Base-by-base conservation (phyloP, 1,284 basidiomycete genomes). In the Tilletia caries region DNA sequence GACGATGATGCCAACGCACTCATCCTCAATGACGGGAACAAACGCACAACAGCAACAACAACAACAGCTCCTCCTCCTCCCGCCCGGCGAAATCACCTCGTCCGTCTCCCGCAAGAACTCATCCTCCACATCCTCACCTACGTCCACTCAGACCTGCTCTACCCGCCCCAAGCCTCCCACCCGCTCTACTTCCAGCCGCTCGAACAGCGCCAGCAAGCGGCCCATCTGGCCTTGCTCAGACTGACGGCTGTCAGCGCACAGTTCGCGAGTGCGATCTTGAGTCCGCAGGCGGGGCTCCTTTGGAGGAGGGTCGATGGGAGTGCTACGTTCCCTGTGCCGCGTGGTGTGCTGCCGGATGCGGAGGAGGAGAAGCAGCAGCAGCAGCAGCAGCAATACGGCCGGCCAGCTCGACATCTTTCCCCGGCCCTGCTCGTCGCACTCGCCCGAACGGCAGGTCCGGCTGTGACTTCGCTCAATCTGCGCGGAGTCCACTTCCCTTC, bases 111-210 rank as follows among this genome's bases (percentile, higher is more conserved):
- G 20, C 54, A 58, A 58, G 54, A 58, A 27, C n/a, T 58, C 25
- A 27, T 58, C 25, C 23, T 58, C 29, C 54, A 32, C 54, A 58
- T 58, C 29, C 54, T 58, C 54, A 32, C 54, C 23, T 58, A 10
- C 20, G 54, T 58, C 54, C 54, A 58, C 27, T 15, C 23, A 6
- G 54, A 27, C 23, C 29, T 27, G 8, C 8, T 58, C 20, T 18
- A 58, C 29, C 54, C 54, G 10, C 15, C 1, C 12, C 10, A 27
- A 13, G 20, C 54, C 29, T 6, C 54, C 25, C 54, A 58, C 27
- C 54, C 54, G 20, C 13, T 27, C 25, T 58, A 58, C 29, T 58
- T 58, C 29, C 15, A 23, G 4, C 54, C 54, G 5, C 25, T 33
- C 54, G 25, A 58, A 18, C 54, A 58, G 20, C 54, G 54, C 10